Evolutionary conservation across 2,329 filamentous ascomycete genomes (phyloP), one percentile per base, ranked within the genome.

Genomic region (Xylaria sp.): DNA sequence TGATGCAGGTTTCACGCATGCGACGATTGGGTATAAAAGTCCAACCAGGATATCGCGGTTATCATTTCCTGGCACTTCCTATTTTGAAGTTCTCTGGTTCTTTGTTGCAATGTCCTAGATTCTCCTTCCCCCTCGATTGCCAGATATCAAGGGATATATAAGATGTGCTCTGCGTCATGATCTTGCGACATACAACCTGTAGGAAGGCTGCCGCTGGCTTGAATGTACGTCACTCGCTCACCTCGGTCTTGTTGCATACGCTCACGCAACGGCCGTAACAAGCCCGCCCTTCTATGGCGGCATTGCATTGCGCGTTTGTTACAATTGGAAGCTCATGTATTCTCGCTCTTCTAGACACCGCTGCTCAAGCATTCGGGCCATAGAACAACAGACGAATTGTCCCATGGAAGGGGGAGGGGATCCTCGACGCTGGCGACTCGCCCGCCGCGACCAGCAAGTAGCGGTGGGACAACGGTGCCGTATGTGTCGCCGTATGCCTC

Each of bases 161-260:
- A 46, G 48, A 71, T 71, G 70, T 60, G 46, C 57, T 55, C 52
- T 63, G 62, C 67, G 60, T 67, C 60, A 82, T 82, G 80, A 77
- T 73, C 65, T 73, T 73, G 59, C 73, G 76, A 73, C 73, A 63
- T 63, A 71, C 72, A 68, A 72, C 74, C 66, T 77, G 74, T 75
- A 80, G 76, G 67, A 79, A 76, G 71, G 77, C 72, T 65, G 69
- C 69, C 60, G 72, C 69, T 58, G 71, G 70, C 67, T 74, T 71
- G 37, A 73, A 76, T 68, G 77, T 78, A 62, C 66, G 74, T 69
- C 51, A 64, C 54, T 49, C 40, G 13, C 41, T 56, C 37, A 54
- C 54, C 58, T 59, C 51, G 58, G 46, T 48, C 31, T 25, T 25
- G 15, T 38, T 53, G 44, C 38, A 37, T 52, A 56, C 31, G n/a